Evolutionary conservation across 345 rosid genomes (phyloP), one percentile per base, ranked within the genome.

Genomic region (Brassica cretica): DNA sequence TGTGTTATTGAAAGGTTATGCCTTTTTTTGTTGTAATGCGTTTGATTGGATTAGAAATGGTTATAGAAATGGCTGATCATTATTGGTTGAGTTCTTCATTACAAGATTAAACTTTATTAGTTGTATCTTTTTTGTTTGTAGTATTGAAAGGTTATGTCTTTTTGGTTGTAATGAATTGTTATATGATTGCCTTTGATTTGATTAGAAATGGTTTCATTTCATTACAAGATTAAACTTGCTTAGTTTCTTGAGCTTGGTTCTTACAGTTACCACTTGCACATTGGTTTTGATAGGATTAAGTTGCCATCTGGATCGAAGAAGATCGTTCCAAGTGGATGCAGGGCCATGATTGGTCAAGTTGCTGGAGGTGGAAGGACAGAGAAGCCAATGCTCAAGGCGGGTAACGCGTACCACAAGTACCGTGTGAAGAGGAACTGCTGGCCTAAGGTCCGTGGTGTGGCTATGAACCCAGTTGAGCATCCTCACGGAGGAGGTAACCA

Each of bases 381-480:
- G 60, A 55, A 55, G 60, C 60, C 60, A 18, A 16, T 55, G 24
- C 60, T 55, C 60, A 55, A 55, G 60, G 60, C 60, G 1, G 60
- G 60, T 55, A 55, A 55, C 10, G 60, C 60, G 1, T 55, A 55
- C 60, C 60, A 55, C 60, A 55, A 55, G 60, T 55, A 18, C 25
- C 60, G 60, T 18, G 60, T 18, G 60, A 55, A 55, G 60, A 55
- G 60, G 3, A 55, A 55, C 60, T 55, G 24, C 60, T 55, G 60
- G 60, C 60, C 60, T 55, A 55, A 55, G 60, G 60, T 55, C 18
- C 60, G 60, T 55, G 60, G 60, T 55, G 25, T 55, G 25, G 60
- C 60, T 55, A 55, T 55, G 60, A 55, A 55, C 12, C 60, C 60
- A 0, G 60, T 55, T 0, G 60, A 55, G 60, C 60, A 55, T 55